phyloP scores from a whole-genome alignment of 495 filamentous ascomycete species.

The Tuber borchii region DNA sequence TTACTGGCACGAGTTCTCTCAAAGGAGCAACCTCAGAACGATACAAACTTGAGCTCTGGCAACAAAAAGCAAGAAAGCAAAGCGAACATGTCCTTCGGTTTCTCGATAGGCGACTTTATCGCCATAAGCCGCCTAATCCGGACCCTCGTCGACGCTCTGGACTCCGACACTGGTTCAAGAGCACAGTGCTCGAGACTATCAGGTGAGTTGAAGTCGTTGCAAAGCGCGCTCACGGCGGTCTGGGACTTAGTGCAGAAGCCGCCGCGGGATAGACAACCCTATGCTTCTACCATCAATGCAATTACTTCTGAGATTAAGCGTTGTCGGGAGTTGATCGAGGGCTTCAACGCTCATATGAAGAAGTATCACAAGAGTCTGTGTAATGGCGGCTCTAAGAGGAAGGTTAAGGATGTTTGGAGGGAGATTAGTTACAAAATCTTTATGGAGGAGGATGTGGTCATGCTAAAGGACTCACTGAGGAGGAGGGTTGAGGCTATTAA shows the following conservation, averaged over 20 bases:
- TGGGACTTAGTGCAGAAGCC: background rate
- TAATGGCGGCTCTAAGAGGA: background rate
- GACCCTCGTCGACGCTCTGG: background rate
- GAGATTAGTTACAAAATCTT: constrained; percentile 5
- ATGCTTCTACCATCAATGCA: constrained; percentile 4
- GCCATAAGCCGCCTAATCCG: background rate
- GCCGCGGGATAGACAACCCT: background rate
- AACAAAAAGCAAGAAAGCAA: background rate
- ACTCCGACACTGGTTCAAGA: background rate
- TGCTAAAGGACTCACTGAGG: constrained; percentile 4
- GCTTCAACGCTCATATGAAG: constrained; percentile 1
- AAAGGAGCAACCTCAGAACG: background rate
- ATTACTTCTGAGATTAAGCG: constrained; percentile 2
- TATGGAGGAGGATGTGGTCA: background rate
- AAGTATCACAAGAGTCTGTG: constrained; percentile 15
- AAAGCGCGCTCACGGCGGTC: background rate
- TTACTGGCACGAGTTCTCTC: background rate
- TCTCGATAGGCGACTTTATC: constrained; percentile 7
- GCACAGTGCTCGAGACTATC: background rate
- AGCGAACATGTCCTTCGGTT: background rate
- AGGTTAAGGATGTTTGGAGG: constrained; percentile 11
- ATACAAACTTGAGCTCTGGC: background rate
- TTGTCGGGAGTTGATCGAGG: constrained; percentile 4
- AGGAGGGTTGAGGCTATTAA: background rate
- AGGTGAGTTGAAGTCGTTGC: constrained; percentile 5